Evolutionary conservation across 495 filamentous ascomycete species (phyloP).

Genomic region (Platismatia glauca): DNA sequence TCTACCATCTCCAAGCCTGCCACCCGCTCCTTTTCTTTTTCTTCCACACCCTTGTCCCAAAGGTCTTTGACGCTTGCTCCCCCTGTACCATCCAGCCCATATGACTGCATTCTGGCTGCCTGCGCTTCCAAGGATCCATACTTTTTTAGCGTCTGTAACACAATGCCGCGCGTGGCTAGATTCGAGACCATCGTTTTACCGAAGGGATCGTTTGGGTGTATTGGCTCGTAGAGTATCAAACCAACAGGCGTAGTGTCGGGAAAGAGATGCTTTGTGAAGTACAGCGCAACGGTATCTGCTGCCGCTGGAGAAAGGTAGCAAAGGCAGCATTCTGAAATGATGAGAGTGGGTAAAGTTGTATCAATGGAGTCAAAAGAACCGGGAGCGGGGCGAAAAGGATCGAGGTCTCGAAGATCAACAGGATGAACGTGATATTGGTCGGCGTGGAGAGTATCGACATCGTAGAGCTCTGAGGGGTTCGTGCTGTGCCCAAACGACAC

Average conservation of each 20-base stretch:
- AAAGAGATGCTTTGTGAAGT: constrained; percentile 51
- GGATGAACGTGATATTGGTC: constrained; percentile 64
- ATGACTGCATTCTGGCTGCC: constrained; percentile 48
- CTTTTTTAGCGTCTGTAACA: constrained; percentile 67
- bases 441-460: constrained; percentile 30
- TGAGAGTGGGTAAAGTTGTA: constrained; percentile 58
- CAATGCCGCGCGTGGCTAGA: constrained; percentile 73
- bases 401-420: constrained; percentile 65
- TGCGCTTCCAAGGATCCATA: constrained; percentile 62
- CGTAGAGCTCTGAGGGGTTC: background rate
- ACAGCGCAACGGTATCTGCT: constrained; percentile 54
- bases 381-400: constrained; percentile 7
- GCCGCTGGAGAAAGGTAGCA: constrained; percentile 65
- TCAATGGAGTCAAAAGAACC: constrained; percentile 35
- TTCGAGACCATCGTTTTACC: constrained; percentile 87
- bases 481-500: background rate
- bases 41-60: constrained; percentile 63
- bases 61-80: constrained; percentile 64
- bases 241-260: constrained; percentile 40
- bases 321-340: constrained; percentile 91
- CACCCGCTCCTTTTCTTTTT: constrained; percentile 72
- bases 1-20: constrained; percentile 77
- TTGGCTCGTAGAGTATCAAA: constrained; percentile 81
- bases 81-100: constrained; percentile 45
- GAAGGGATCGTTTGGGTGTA: constrained; percentile 73